Base-by-base conservation (phyloP, 208 protist genomes). In the Acanthamoeba polyphaga region DNA sequence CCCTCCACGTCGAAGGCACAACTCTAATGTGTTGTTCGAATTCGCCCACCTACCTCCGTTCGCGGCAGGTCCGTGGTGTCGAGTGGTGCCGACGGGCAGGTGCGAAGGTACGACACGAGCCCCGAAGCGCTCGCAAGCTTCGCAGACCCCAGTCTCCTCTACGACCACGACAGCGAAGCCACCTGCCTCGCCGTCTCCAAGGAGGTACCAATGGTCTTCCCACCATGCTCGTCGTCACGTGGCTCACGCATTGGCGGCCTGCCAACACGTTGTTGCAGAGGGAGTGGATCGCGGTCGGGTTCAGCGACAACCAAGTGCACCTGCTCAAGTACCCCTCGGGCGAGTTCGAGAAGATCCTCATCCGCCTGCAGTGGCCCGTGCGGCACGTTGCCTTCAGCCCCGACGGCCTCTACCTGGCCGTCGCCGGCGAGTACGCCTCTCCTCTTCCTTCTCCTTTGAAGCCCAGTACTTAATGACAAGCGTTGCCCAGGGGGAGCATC, bases 281-380 rank as follows among this genome's bases (percentile, higher is more conserved):
- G 46, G 78, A 87, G 24, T 87, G 78, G 78, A 87, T 87, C 24
- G 78, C 78, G 51, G 78, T 87, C 12, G 78, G 78, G 17, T 87
- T 62, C 49, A 60, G 78, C 78, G 78, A 87, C 49, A 87, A 87
- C n/a, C 78, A 87, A 49, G 78, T 87, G 7, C 78, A 60, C 51
- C 43, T 87, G 78, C 78, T 87, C 49, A 87, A 87, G 49, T 87
- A 87, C 29, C 27, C 78, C 8, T 43, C 78, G 27, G 78, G 78
- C 78, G 78, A 53, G 46, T 87, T 87, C 22, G 78, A 87, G 78
- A 87, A 87, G 46, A 87, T 87, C 46, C 78, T 87, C n/a, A 60
- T 87, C n/a, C 78, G 78, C 49, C 78, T 87, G 15, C 78, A 87
- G 49, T 38, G 17, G 46, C 78, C 78, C 46, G 78, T 60, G 78